Evolutionary conservation across 805 yeast genomes (phyloP).

Genomic region (Candida dajiaensis): DNA sequence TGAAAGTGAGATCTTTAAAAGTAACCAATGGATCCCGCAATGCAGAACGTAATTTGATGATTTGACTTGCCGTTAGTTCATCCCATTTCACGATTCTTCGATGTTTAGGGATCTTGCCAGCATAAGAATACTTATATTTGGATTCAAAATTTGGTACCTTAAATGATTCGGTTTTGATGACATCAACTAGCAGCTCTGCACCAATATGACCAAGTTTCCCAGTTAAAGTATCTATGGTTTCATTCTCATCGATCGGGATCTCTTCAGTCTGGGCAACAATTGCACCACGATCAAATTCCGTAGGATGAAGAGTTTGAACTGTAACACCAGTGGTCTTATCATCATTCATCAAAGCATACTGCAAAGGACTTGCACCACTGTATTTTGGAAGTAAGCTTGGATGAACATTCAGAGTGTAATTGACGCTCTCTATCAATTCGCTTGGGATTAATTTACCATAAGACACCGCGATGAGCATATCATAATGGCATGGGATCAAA

Average conservation of each 20-base stretch:
- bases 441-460: constrained; percentile 80
- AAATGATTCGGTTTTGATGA: constrained; percentile 31
- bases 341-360: constrained; percentile 62
- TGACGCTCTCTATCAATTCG: constrained; percentile 39
- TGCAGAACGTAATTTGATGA: constrained; percentile 41
- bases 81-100: constrained; percentile 46
- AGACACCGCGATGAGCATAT: constrained; percentile 85
- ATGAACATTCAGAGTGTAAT: constrained; percentile 78
- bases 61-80: constrained; percentile 25
- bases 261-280: constrained; percentile 54
- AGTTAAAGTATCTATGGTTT: constrained; percentile 41
- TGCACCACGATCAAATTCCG: constrained; percentile 75
- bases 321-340: constrained; percentile 74
- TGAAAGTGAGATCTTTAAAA: constrained; percentile 32
- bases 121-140: constrained; percentile 40
- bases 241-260: constrained; percentile 34
- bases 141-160: constrained; percentile 17
- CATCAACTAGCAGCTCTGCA: constrained; percentile 46
- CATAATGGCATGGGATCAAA: constrained; percentile 30
- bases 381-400: constrained; percentile 82
- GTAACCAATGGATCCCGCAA: constrained; percentile 55
- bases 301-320: constrained; percentile 85
- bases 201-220: constrained; percentile 55
- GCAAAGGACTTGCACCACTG: constrained; percentile 89
- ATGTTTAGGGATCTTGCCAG: constrained; percentile 45